Conservation (phyloP, 257 asterid species). For the Salvia splendens region DNA sequence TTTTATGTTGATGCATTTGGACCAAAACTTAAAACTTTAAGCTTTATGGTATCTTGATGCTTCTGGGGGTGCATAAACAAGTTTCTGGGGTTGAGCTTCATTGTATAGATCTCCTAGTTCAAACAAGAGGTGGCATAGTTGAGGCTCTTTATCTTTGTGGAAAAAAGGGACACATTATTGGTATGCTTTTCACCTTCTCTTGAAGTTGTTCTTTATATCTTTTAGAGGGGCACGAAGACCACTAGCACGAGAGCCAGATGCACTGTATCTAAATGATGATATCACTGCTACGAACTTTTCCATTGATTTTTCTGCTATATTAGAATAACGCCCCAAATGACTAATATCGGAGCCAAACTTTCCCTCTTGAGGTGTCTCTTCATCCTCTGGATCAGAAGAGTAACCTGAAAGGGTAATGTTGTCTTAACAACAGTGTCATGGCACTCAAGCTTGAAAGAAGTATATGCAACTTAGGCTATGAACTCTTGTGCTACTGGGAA, state of each 20-base stretch:
- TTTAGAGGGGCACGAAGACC: slow-evolving; percentile 96
- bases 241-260: slow-evolving; percentile 86
- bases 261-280: slow-evolving; percentile 74
- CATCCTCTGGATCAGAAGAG: slow-evolving; percentile 41
- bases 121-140: slow-evolving; percentile 7
- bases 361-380: slow-evolving; percentile 39
- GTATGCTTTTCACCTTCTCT: slow-evolving; percentile 46
- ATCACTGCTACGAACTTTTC: slow-evolving; percentile 73
- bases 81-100: slow-evolving; percentile 47
- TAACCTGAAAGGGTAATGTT: slow-evolving; percentile 42
- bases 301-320: slow-evolving; percentile 83
- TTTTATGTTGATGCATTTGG: not conserved
- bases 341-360: slow-evolving; percentile 69
- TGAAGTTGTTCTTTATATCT: slow-evolving; percentile 63
- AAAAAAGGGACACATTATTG: not conserved
- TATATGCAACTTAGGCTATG: not conserved
- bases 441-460: not conserved
- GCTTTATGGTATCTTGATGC: not conserved
- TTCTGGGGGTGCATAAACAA: slow-evolving; percentile 44
- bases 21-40: too few relatives aligned
- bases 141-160: not conserved
- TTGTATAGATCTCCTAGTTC: slow-evolving; percentile 8
- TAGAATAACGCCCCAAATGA: slow-evolving; percentile 71
- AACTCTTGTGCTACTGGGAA: not conserved
- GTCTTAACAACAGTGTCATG: not conserved